Evolutionary conservation across 108 stramenopile genomes (phyloP).

Genomic region (Parietichytrium sp.): DNA sequence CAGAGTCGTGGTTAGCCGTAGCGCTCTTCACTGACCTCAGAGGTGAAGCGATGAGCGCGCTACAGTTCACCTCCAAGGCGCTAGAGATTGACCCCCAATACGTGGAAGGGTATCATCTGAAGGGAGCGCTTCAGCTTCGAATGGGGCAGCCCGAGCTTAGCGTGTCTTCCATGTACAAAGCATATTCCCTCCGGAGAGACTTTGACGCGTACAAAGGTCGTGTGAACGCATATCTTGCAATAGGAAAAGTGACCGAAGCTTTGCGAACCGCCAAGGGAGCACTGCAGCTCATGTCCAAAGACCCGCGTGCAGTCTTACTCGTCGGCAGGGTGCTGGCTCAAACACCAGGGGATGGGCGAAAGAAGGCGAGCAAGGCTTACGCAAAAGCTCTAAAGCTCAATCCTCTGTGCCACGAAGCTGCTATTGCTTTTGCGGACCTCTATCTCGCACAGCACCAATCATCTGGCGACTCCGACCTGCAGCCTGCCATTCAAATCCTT

Average conservation of each 20-base stretch:
- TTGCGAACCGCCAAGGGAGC: constrained; percentile 25
- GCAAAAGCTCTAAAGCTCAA: constrained; percentile 18
- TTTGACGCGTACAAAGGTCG: neutral
- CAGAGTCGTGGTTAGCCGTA: constrained; percentile 14
- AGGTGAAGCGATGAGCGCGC: constrained; percentile 25
- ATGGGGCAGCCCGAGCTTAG: constrained; percentile 27
- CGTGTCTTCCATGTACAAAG: constrained; percentile 12
- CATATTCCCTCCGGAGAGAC: constrained; percentile 6
- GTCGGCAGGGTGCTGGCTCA: constrained; percentile 16
- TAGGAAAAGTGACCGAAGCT: neutral
- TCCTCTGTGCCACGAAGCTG: constrained; percentile 34
- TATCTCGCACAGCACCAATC: neutral
- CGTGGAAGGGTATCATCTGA: neutral
- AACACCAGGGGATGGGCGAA: constrained; percentile 8
- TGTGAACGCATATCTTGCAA: neutral
- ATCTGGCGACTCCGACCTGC: neutral
- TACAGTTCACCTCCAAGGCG: neutral
- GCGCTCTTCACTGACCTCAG: neutral
- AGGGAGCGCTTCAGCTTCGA: neutral
- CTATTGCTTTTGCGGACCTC: constrained; percentile 18
- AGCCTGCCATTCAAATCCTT: neutral
- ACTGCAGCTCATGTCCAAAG: constrained; percentile 3
- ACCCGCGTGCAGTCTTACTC: constrained; percentile 2
- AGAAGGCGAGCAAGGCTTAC: constrained; percentile 29
- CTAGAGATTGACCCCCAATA: neutral